Base-by-base conservation (phyloP, 257 asterid genomes). In the Solanum etuberosum region DNA sequence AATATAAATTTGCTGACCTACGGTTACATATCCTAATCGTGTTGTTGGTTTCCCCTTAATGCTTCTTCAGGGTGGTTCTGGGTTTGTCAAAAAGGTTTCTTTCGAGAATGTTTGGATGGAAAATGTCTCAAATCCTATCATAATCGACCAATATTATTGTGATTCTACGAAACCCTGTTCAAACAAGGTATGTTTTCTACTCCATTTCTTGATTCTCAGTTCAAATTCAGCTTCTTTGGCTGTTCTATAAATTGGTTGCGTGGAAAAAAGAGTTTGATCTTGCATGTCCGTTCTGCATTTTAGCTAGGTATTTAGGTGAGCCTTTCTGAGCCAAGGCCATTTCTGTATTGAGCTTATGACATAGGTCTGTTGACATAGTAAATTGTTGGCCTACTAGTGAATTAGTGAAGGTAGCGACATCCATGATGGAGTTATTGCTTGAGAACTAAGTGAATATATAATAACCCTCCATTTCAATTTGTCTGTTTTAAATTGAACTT, bases 81-180 rank as follows among this genome's bases (percentile, higher is more conserved):
- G 99, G 35, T 93, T 83, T 86, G 98, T 70, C 38, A 91, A 93
- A 85, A 94, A 92, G 88, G 90, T 97, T 37, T 88, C 83, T 13
- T 97, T 95, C 48, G 90, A 92, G 93, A 93, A 95, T 85, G 84
- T 95, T 65, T 68, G 87, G 93, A 94, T 97, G 99, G 86, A 87
- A n/a, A 95, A 97, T 80, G 99, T 97, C 88, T 91, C 98, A 18
- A 93, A 97, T 87, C 99, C 99, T 34, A 93, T 97, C 68, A 92
- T 95, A 87, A 93, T 97, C 76, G 92, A 97, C 91, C 99, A 97
- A 76, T 95, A 94, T 87, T 95, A 95, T 87, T 95, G 98, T 46
- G 98, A 94, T 87, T 94, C 98, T 20, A 89, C 67, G 0, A 14
- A 29, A 38, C 89, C 95, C 63, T 95, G 98, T 89, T 54, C 51